These are phyloP conservation scores for Leishmania amazonensis DNA, from an alignment of 208 protist genomes.

Conservation along the genomic window DNA sequence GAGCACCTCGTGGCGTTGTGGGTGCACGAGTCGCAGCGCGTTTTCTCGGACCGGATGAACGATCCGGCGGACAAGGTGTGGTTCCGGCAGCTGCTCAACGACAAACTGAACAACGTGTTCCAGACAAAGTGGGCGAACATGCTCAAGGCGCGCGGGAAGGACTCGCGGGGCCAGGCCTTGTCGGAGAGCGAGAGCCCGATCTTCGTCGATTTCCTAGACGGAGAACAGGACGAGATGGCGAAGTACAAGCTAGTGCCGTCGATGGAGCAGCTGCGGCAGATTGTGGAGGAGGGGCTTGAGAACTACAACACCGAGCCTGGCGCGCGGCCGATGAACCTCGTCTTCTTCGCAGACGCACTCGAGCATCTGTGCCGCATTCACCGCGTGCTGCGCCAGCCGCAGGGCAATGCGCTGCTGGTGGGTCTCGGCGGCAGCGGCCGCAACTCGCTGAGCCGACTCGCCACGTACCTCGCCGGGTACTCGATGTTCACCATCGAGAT, in stretches of 20 bases:
- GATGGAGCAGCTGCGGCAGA: constrained; percentile 83
- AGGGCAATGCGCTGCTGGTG: constrained; percentile 97
- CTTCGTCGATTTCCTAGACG: constrained; percentile 96
- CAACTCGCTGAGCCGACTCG: constrained; percentile 95
- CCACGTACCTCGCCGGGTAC: constrained; percentile 96
- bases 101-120: constrained; percentile 94
- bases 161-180: constrained; percentile 36
- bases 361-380: constrained; percentile 97
- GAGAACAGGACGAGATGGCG: constrained; percentile 91
- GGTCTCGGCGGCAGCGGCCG: constrained; percentile 98
- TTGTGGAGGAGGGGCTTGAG: constrained; percentile 94
- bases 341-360: constrained; percentile 98
- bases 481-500: constrained; percentile 97
- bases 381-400: constrained; percentile 96
- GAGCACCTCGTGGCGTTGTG: constrained; percentile 96
- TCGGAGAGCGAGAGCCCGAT: constrained; percentile 89
- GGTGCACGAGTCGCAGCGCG: constrained; percentile 97
- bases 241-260: constrained; percentile 96
- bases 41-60: constrained; percentile 98
- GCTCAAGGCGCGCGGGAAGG: constrained; percentile 79
- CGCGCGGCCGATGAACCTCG: constrained; percentile 94
- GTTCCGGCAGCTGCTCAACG: constrained; percentile 93
- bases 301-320: constrained; percentile 95
- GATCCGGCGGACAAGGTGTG: constrained; percentile 90
- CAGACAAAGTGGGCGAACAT: constrained; percentile 93